Evolutionary conservation across 768 basidiomycete genomes (phyloP), one percentile per base, ranked within the genome.

Genomic region (Suillus tomentosus): DNA sequence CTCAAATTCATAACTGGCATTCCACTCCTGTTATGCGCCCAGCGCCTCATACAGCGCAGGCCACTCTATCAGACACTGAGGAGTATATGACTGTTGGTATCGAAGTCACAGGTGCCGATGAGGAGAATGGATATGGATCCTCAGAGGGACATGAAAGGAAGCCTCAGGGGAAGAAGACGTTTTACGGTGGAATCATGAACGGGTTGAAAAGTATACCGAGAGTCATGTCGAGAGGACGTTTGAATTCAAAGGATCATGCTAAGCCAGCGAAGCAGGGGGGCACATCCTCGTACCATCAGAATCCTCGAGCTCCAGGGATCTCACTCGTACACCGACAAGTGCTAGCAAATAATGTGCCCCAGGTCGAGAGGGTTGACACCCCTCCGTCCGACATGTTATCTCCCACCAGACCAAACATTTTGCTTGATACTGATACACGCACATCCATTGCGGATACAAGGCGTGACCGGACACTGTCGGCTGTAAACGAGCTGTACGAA

Each of bases 21-120:
- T 73, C 72, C 43, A 76, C 74, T 0, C 74, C 74, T 13, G 66
- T 70, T 19, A 39, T 71, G 39, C 76, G 69, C 64, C 74, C 75
- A 17, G 71, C 67, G 24, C 36, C 3, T 59, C 54, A 39, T 57
- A 57, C 56, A 19, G 24, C 56, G 4, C 56, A 39, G 0, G 71
- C 72, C 42, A 76, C 74, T 14, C 70, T 77, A 19, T 63, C 74
- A 36, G 74, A 76, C 47, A 74, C 74, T 8, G 74, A 76, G 8
- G 76, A 77, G 55, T 76, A 76, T 62, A 77, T 76, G 74, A 76
- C 74, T 5, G 72, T 76, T 66, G 73, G 64, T 34, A 67, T 76
- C 5, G 71, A 73, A 3, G 71, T 70, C 5, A 67, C 68, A 55
- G 63, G 64, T 24, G 71, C 68, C 37, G 73, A 74, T 3, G 43